Evolutionary conservation across 352 stramenopile genomes (phyloP), one percentile per base, ranked within the genome.

Genomic region (Blastocystis hominis): DNA sequence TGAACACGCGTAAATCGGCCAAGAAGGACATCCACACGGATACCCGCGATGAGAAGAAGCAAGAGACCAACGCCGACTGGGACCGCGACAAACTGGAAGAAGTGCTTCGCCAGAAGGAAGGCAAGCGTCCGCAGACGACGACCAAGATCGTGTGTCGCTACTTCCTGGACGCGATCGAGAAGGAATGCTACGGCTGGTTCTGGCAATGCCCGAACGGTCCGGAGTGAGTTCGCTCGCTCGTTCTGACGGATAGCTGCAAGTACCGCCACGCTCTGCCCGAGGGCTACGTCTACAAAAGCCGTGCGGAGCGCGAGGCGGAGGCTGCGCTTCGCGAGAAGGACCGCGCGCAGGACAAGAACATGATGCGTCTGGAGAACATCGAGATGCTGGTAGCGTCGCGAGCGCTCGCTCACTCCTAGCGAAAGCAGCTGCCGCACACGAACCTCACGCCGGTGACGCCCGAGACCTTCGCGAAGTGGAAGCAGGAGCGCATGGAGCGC

Each of bases 1-100:
- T 95, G 17, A 93, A 90, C 68, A 95, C 94, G 88, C 77, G 77
- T 61, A 94, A 94, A 88, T 88, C 93, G 0, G 91, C 92, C 34
- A 95, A 95, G 88, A 95, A 95, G 86, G 92, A 95, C 76, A 90
- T 95, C 89, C 95, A 95, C 90, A 92, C 93, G 89, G 93, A 95
- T 66, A 86, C 88, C 36, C 93, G 93, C 89, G 90, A 92, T 47
- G 91, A 92, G 40, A 93, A 94, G 89, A 90, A 92, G 89, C 66
- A 70, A 86, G 90, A 90, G 90, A 86, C 34, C 13, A 84, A 76
- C 40, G 55, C 88, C 75, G 91, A 90, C 70, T 95, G 93, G 93
- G 93, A 95, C 68, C 93, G 93, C 84, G 92, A 91, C 72, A 95
- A 95, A 88, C 89, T 95, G n/a, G 93, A 95, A 81, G 89, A 87